Evolutionary conservation across 768 basidiomycete genomes (phyloP).

Genomic region (Astraeus odoratus): DNA sequence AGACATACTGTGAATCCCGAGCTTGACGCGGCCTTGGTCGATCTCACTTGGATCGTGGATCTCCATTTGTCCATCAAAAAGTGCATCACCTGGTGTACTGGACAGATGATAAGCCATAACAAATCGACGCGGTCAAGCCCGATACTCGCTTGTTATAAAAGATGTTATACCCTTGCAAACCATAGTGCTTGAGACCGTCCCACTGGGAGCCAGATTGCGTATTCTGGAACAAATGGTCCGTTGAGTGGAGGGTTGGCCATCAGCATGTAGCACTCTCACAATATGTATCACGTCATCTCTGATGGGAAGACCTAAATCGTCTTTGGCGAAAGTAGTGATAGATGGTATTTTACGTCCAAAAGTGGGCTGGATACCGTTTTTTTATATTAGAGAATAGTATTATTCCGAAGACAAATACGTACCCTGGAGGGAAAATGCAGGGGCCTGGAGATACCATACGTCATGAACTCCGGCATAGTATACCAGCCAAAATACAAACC

Average conservation of each 20-base stretch:
- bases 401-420: conserved; percentile 3
- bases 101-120: neutral
- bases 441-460: conserved; percentile 37
- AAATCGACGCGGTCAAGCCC: neutral
- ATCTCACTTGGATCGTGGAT: conserved; percentile 44
- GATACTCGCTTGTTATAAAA: conserved; percentile 55
- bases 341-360: conserved; percentile 51
- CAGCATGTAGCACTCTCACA: conserved; percentile 29
- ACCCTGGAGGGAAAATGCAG: conserved; percentile 63
- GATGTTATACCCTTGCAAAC: conserved; percentile 42
- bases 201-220: conserved; percentile 68
- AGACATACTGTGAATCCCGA: conserved; percentile 64
- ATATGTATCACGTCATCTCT: conserved; percentile 51
- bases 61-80: conserved; percentile 41
- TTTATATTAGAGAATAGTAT: neutral
- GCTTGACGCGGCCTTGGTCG: conserved; percentile 39
- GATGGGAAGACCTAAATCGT: conserved; percentile 10
- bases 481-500: neutral
- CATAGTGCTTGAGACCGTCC: conserved; percentile 61
- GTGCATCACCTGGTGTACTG: conserved; percentile 37
- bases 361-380: conserved; percentile 38
- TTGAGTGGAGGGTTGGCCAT: neutral
- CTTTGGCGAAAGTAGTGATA: conserved; percentile 33
- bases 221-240: conserved; percentile 35
- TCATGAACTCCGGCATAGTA: neutral